A percentile compares a stretch with the other conserved stretches of the same genome.
phyloP scores from a whole-genome alignment of 2,329 filamentous ascomycete species.

The Furcasterigmium furcatum region DNA sequence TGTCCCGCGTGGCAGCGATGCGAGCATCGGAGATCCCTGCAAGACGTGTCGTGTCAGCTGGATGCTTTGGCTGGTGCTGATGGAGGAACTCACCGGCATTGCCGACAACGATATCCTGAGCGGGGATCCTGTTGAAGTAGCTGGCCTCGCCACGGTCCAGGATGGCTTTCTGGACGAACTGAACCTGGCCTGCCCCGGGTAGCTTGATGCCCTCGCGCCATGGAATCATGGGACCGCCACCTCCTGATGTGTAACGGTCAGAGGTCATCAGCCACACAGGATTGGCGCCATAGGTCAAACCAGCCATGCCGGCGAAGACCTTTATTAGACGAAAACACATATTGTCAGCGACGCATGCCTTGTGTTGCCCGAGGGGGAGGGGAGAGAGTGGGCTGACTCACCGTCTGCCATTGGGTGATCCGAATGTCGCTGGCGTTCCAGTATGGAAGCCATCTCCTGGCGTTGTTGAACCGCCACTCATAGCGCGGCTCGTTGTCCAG shows the following conservation, averaged over 20 bases:
- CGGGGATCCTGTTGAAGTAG: background rate
- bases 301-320: too few relatives aligned
- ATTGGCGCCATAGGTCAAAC: too few relatives aligned
- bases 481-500: constrained; percentile 17
- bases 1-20: background rate
- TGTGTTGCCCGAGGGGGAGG: too few relatives aligned
- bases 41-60: background rate
- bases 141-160: background rate
- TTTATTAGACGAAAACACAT: too few relatives aligned
- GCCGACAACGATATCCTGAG: background rate
- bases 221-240: background rate
- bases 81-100: background rate
- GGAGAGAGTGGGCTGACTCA: too few relatives aligned
- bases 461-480: constrained; percentile 14
- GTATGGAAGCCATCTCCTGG: constrained; percentile 7
- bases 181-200: background rate
- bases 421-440: constrained; percentile 17
- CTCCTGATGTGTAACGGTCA: background rate
- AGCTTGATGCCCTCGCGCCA: background rate
- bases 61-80: background rate
- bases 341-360: too few relatives aligned
- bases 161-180: background rate
- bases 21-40: background rate
- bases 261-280: background rate
- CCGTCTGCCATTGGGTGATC: constrained; percentile 13